These are phyloP conservation scores for Henckelia pumila DNA, from an alignment of 257 asterid genomes.

Conservation along the genomic window DNA sequence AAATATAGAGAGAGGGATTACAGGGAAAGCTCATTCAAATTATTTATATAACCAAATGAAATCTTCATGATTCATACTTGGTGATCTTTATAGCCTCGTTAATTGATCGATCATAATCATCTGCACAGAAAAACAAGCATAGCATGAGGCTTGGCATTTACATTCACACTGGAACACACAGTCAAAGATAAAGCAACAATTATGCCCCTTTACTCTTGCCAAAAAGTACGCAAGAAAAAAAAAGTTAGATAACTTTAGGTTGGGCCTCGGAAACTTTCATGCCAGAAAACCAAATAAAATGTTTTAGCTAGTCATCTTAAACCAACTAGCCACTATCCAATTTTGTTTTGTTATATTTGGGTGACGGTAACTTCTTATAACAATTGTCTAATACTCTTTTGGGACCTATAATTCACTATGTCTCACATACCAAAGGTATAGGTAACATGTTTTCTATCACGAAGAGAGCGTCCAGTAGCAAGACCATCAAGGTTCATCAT, in stretches of 20 bases:
- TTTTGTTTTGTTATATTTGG: not conserved
- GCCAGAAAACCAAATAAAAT: not conserved
- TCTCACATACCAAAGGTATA: slow-evolving; percentile 76
- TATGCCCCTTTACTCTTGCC: not conserved
- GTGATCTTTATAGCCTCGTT: slow-evolving; percentile 90
- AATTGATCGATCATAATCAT: slow-evolving; percentile 90
- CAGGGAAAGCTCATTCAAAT: slow-evolving; percentile 10
- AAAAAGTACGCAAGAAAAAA: not conserved
- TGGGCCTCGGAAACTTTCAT: not conserved
- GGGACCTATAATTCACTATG: not conserved
- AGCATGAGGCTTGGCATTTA: slow-evolving; percentile 21
- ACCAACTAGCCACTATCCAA: not conserved
- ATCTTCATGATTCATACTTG: slow-evolving; percentile 51
- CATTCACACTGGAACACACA: slow-evolving; percentile 8
- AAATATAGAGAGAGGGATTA: not conserved
- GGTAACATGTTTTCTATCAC: slow-evolving; percentile 90
- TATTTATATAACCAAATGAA: slow-evolving; percentile 12
- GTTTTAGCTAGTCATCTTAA: not conserved
- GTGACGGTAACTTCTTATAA: not conserved
- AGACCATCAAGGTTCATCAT: slow-evolving; percentile 74
- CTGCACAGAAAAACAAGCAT: slow-evolving; percentile 41
- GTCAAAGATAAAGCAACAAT: not conserved
- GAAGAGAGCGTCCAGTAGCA: slow-evolving; percentile 80
- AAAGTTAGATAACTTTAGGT: not conserved
- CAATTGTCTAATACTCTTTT: not conserved